Evolutionary conservation across 2,329 filamentous ascomycete species (phyloP).

Genomic region (Colletotrichum cereale): DNA sequence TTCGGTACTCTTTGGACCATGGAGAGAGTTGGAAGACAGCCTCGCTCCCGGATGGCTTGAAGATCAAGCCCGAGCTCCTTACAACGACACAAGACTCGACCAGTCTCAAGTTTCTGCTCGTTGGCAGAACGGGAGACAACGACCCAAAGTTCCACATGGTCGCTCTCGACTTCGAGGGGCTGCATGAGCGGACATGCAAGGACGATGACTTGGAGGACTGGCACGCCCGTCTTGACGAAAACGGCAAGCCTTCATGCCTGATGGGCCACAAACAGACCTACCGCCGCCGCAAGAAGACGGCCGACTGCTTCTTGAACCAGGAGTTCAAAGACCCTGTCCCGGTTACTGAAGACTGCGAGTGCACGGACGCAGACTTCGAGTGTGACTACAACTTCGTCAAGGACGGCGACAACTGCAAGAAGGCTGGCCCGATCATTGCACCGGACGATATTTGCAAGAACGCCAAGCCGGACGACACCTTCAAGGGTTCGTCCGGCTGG

Average conservation of each 20-base stretch:
- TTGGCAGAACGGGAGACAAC: slow-evolving; percentile 69
- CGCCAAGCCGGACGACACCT: slow-evolving; percentile 75
- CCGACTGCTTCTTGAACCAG: slow-evolving; percentile 88
- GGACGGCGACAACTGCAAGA: slow-evolving; percentile 71
- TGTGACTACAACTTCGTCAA: slow-evolving; percentile 93
- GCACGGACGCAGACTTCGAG: slow-evolving; percentile 88
- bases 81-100: slow-evolving; percentile 95
- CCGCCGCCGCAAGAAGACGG: slow-evolving; percentile 84
- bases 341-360: slow-evolving; percentile 81
- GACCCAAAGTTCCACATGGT: slow-evolving; percentile 72
- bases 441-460: slow-evolving; percentile 81
- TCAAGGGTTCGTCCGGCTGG: slow-evolving; percentile 90
- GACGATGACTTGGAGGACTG: slow-evolving; percentile 87
- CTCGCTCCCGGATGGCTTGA: slow-evolving; percentile 74
- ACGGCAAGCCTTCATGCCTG: slow-evolving; percentile 86
- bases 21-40: slow-evolving; percentile 84
- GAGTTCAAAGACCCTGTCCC: slow-evolving; percentile 85
- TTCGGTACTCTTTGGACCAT: slow-evolving; percentile 87
- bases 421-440: slow-evolving; percentile 70
- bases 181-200: slow-evolving; percentile 84
- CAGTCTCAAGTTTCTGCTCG: slow-evolving; percentile 88
- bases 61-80: slow-evolving; percentile 78
- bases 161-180: slow-evolving; percentile 83
- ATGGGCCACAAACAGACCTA: slow-evolving; percentile 97
- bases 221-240: slow-evolving; percentile 84